Base-by-base conservation (phyloP, 306 rosid species). In the Ochetophila trinervis region DNA sequence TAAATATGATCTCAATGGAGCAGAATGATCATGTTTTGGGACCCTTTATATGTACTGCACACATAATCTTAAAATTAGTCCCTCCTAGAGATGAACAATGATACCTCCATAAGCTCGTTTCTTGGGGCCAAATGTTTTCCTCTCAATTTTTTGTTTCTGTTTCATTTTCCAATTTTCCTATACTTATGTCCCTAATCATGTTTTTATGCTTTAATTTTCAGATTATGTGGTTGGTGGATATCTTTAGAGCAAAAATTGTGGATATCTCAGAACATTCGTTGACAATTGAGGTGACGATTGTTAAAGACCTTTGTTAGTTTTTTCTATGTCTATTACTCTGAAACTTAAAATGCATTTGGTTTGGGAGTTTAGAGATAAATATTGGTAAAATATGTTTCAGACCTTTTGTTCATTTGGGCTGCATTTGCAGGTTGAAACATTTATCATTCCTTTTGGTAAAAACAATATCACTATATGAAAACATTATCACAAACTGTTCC, bases 171-270 rank as follows among this genome's bases (percentile, higher is more conserved):
- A 53, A 37, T 21, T 76, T 61, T 76, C 27, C 17, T 55, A 22
- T 15, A 8, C 48, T 11, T 14, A 8, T 70, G 24, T 37, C 45
- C 21, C 10, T 24, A 30, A 50, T 73, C 4, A 32, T 19, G 66
- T 59, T 32, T 70, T 60, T 74, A 40, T 65, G 60, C 12, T 53
- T 20, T 44, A 32, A 30, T 32, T 70, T 76, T 62, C 80, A 83
- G 88, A 83, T 83, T 44, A 77, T 80, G 83, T 83, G 85, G 88
- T 74, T 83, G 63, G 85, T 80, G 52, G 88, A 80, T 59, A 80
- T 83, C 72, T 83, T 80, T 74, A 77, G 88, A 61, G 88, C 74
- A 37, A 83, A 55, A 68, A 80, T 74, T 67, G 85, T 83, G 66
- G 88, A 83, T 74, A 80, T 53, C 69, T 77, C 88, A 6, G 85